Evolutionary conservation across 495 filamentous ascomycete genomes (phyloP).

Genomic region (Neurospora sp.): DNA sequence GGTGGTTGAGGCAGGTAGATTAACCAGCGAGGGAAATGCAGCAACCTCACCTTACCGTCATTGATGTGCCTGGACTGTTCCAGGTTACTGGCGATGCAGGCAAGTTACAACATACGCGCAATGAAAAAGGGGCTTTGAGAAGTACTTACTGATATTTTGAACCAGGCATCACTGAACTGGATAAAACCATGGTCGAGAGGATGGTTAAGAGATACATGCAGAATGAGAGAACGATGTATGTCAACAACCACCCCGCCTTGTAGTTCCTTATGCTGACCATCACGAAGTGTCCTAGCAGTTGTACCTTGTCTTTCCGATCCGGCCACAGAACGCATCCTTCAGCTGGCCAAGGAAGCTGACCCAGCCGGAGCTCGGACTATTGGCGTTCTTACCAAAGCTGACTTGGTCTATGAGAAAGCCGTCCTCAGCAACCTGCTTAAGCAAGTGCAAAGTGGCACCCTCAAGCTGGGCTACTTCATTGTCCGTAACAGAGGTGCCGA

Average conservation of each 20-base stretch:
- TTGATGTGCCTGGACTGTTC: conserved; percentile 16
- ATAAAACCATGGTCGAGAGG: conserved; percentile 8
- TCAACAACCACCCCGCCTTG: neutral
- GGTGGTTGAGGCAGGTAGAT: no score
- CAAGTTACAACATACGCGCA: neutral
- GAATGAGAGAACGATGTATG: conserved; percentile 14
- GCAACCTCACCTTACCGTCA: conserved; percentile 13
- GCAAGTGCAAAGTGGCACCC: conserved; percentile 30
- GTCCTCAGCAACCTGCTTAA: conserved; percentile 29
- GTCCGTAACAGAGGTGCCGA: conserved; percentile 45
- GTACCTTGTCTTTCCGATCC: conserved; percentile 48
- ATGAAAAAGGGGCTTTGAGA: no score
- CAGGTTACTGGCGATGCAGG: conserved; percentile 4
- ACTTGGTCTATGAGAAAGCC: conserved; percentile 40
- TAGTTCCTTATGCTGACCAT: neutral
- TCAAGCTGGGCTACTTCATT: conserved; percentile 47
- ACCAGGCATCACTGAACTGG: conserved; percentile 6
- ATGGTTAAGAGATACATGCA: conserved; percentile 12
- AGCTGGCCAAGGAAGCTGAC: conserved; percentile 40
- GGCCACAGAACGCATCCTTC: conserved; percentile 49
- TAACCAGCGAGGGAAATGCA: no score
- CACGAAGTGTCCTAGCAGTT: conserved; percentile 38
- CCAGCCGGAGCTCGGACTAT: conserved; percentile 40
- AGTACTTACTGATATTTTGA: no score
- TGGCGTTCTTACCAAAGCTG: conserved; percentile 51